A percentile compares a stretch with the other conserved stretches of the same genome.
These are phyloP conservation scores for Pichia gijzeniarum DNA, from an alignment of 805 yeast species.

Conservation along the genomic window DNA sequence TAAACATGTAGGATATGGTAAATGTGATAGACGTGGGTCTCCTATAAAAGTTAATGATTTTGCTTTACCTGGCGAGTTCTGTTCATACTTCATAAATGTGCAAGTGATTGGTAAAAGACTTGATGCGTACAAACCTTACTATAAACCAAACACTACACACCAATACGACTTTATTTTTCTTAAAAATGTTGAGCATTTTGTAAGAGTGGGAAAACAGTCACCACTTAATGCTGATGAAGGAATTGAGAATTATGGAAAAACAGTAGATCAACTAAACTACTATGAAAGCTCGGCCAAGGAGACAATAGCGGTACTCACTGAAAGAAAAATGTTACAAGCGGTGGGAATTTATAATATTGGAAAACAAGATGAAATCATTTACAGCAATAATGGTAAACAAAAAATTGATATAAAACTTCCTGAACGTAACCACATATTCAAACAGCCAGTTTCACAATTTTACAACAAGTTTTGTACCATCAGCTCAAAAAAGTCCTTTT, in stretches of 20 bases:
- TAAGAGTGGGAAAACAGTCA: slow-evolving; percentile 15
- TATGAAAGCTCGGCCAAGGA: slow-evolving; percentile 12
- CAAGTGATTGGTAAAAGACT: slow-evolving; percentile 42
- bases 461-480: background rate
- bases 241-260: slow-evolving; percentile 3
- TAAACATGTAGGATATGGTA: slow-evolving; percentile 48
- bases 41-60: slow-evolving; percentile 47
- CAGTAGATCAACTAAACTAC: slow-evolving; percentile 9
- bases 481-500: slow-evolving; percentile 8
- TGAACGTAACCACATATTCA: too few species aligned
- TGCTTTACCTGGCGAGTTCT: slow-evolving; percentile 33
- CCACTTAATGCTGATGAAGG: background rate
- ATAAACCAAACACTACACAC: slow-evolving; percentile 15
- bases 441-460: too few species aligned
- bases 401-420: background rate
- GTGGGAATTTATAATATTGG: background rate
- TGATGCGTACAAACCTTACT: slow-evolving; percentile 21
- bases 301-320: slow-evolving; percentile 8
- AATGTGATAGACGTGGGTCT: slow-evolving; percentile 37
- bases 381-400: slow-evolving; percentile 3
- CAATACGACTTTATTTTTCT: slow-evolving; percentile 21
- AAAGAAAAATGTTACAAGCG: slow-evolving; percentile 7
- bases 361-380: slow-evolving; percentile 13
- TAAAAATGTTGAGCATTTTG: slow-evolving; percentile 14
- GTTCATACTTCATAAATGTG: slow-evolving; percentile 47